phyloP scores from a whole-genome alignment of 208 protist genomes.

The Trypanosoma platydactyli region DNA sequence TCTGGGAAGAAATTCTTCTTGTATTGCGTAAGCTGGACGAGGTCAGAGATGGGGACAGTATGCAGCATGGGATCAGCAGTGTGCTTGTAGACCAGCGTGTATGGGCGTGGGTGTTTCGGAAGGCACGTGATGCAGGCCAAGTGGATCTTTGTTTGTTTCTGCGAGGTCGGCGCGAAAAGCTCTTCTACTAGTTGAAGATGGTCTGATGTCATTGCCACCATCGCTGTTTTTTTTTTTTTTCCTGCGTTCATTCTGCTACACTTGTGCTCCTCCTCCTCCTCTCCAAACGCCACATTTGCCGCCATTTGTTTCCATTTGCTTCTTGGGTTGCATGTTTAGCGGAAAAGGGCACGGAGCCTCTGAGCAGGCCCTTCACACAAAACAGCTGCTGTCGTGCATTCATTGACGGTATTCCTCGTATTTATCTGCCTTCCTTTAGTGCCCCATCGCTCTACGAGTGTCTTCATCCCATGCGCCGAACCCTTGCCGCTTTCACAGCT shows the following conservation, averaged over 20 bases:
- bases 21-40: slow-evolving; percentile 19
- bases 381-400: not conserved
- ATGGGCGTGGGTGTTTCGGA: slow-evolving; percentile 54
- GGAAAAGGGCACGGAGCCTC: not conserved
- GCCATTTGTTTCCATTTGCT: too few species aligned
- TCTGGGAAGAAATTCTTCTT: slow-evolving; percentile 28
- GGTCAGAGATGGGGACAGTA: slow-evolving; percentile 5
- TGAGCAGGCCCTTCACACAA: not conserved
- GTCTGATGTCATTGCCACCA: not conserved
- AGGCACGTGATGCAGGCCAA: slow-evolving; percentile 55
- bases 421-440: not conserved
- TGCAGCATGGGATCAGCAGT: slow-evolving; percentile 18
- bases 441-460: too few species aligned
- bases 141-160: slow-evolving; percentile 59
- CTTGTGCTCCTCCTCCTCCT: too few species aligned
- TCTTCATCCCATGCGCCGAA: slow-evolving; percentile 53
- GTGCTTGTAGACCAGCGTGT: slow-evolving; percentile 42
- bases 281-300: too few species aligned
- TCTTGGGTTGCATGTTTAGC: too few species aligned
- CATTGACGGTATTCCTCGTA: not conserved
- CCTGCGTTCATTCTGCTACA: not conserved
- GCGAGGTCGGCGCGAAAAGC: slow-evolving; percentile 45
- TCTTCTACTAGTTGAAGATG: slow-evolving; percentile 57
- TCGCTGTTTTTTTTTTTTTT: slow-evolving; percentile 1
- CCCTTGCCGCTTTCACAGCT: slow-evolving; percentile 41